A percentile compares a stretch with the other conserved stretches of the same genome.
Evolutionary conservation across 2,329 filamentous ascomycete genomes (phyloP).

Genomic region (Colletotrichum shisoi): DNA sequence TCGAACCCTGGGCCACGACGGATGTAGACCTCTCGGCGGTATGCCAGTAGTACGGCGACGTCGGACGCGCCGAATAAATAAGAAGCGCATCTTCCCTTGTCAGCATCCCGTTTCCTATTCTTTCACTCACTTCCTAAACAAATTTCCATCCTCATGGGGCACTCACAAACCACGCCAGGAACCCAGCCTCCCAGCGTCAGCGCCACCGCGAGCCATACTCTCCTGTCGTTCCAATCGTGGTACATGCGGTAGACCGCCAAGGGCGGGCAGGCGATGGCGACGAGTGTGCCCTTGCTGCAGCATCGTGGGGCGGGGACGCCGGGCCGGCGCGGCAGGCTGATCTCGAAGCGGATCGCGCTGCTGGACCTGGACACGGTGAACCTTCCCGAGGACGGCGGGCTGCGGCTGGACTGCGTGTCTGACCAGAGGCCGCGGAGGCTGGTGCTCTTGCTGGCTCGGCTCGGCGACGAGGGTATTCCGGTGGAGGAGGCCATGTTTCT

Average conservation of each 20-base stretch:
- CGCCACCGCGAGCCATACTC: slow-evolving; percentile 3
- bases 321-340: background rate
- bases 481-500: background rate
- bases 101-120: background rate
- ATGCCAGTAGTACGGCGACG: slow-evolving; percentile 16
- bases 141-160: background rate
- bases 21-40: slow-evolving; percentile 13
- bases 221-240: background rate
- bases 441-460: background rate
- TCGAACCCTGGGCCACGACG: background rate
- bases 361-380: background rate
- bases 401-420: slow-evolving; percentile 7
- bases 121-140: too few relatives aligned
- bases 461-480: background rate
- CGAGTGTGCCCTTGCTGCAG: background rate
- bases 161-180: slow-evolving; percentile 12
- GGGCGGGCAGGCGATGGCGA: slow-evolving; percentile 7
- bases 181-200: slow-evolving; percentile 1
- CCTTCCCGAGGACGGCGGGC: background rate
- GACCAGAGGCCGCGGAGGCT: slow-evolving; percentile 11
- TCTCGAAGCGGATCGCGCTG: slow-evolving; percentile 2
- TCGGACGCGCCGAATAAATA: background rate
- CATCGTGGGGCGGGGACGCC: background rate
- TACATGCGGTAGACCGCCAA: slow-evolving; percentile 3
- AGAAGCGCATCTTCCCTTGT: background rate